These are phyloP conservation scores for Apiospora kogelbergensis DNA, from an alignment of 2,329 filamentous ascomycete genomes.

Conservation along the genomic window DNA sequence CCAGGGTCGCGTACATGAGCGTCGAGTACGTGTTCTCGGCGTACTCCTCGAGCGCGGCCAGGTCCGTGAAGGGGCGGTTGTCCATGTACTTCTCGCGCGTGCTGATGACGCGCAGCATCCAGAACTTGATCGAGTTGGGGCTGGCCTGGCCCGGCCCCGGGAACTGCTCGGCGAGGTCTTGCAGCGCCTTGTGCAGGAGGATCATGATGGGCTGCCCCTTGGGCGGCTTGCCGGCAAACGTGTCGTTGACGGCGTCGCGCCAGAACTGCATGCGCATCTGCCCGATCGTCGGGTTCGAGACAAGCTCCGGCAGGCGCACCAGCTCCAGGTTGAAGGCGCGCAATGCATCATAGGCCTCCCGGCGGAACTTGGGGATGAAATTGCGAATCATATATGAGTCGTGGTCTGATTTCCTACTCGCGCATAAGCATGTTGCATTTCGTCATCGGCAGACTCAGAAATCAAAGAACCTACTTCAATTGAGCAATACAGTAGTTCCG, in stretches of 20 bases:
- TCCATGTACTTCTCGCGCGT: conserved; percentile 81
- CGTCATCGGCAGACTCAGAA: background rate
- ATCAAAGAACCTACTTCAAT: conserved; percentile 40
- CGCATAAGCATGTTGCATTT: conserved; percentile 18
- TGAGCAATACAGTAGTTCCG: conserved; percentile 55
- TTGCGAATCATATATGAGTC: conserved; percentile 84
- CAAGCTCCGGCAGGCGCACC: conserved; percentile 84
- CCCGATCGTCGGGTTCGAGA: conserved; percentile 84
- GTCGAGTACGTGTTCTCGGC: conserved; percentile 95
- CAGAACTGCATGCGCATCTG: conserved; percentile 93
- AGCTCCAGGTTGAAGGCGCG: conserved; percentile 92
- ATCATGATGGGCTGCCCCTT: conserved; percentile 93
- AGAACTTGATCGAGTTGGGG: conserved; percentile 62
- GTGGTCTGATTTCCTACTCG: conserved; percentile 76
- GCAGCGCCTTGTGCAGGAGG: conserved; percentile 72
- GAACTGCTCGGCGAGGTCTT: conserved; percentile 50
- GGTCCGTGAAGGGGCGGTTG: conserved; percentile 75
- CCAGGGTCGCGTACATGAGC: conserved; percentile 83
- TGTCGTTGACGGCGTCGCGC: conserved; percentile 78
- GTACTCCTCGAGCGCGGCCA: conserved; percentile 79
- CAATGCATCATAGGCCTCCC: conserved; percentile 85
- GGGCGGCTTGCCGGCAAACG: conserved; percentile 75
- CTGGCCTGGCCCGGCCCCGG: conserved; percentile 32
- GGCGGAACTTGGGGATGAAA: conserved; percentile 74
- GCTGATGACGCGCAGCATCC: conserved; percentile 75